These are phyloP conservation scores for Neocatenulostroma microsporum DNA, from an alignment of 2,329 filamentous ascomycete species.

Conservation along the genomic window DNA sequence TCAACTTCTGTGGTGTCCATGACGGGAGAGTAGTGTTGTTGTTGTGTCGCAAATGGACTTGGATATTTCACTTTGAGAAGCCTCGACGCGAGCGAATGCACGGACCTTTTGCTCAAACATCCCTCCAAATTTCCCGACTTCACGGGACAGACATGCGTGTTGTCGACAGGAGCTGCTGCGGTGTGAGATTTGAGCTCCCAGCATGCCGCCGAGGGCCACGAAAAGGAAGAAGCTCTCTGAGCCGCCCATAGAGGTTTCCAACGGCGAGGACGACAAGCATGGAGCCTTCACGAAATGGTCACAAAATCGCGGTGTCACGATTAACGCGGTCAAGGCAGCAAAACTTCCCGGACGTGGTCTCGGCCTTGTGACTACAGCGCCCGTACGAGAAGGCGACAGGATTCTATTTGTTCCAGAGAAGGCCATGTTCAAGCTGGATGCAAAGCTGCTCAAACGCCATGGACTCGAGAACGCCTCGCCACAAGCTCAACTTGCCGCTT, in stretches of 20 bases:
- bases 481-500: slow-evolving; percentile 62
- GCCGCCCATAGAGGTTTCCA: neutral
- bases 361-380: slow-evolving; percentile 64
- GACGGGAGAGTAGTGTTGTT: neutral
- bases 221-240: slow-evolving; percentile 6
- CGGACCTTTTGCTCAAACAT: no score
- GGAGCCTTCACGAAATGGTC: slow-evolving; percentile 63
- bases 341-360: slow-evolving; percentile 65
- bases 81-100: no score
- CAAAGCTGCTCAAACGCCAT: slow-evolving; percentile 41
- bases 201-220: no score
- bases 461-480: slow-evolving; percentile 19
- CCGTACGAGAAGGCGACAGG: slow-evolving; percentile 53
- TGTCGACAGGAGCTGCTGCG: no score
- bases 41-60: no score
- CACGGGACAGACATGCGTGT: no score
- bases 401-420: slow-evolving; percentile 58
- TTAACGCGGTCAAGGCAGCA: slow-evolving; percentile 60
- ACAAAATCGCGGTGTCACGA: slow-evolving; percentile 52
- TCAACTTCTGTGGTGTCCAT: slow-evolving; percentile 55
- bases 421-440: slow-evolving; percentile 57
- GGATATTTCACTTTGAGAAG: no score
- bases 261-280: slow-evolving; percentile 28
- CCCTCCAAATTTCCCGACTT: no score
- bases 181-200: no score